A percentile compares a stretch with the other conserved stretches of the same genome.
Evolutionary conservation across 1,284 basidiomycete species (phyloP).

Genomic region (Apiotrichum mycotoxinovorans): DNA sequence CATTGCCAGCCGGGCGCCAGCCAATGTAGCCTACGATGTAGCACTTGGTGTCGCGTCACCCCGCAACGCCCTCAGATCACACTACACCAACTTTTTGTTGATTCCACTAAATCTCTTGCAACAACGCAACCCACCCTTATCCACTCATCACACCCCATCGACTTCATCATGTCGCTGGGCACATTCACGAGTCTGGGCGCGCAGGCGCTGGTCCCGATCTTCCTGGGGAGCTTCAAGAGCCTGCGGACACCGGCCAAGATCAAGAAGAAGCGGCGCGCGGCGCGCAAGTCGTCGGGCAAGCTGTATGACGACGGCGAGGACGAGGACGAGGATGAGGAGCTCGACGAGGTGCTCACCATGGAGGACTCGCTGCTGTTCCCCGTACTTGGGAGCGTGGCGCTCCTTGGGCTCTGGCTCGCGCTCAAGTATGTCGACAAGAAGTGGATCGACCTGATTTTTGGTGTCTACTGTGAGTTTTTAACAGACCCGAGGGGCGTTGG

Average conservation of each 20-base stretch:
- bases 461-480: conserved; percentile 62
- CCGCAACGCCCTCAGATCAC: too few relatives aligned
- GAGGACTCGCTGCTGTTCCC: conserved; percentile 45
- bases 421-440: conserved; percentile 67
- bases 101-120: too few relatives aligned
- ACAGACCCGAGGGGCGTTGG: neutral
- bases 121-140: too few relatives aligned
- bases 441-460: conserved; percentile 62
- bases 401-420: conserved; percentile 38
- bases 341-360: conserved; percentile 44
- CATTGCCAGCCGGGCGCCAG: neutral
- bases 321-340: conserved; percentile 35
- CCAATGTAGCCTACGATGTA: too few relatives aligned
- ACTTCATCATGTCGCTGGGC: neutral
- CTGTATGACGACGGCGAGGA: conserved; percentile 19
- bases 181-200: conserved; percentile 34
- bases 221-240: conserved; percentile 48
- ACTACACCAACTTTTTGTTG: too few relatives aligned
- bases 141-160: neutral
- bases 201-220: conserved; percentile 46
- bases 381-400: conserved; percentile 41
- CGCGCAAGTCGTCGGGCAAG: conserved; percentile 19
- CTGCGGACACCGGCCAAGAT: conserved; percentile 28
- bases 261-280: conserved; percentile 4
- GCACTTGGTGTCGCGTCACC: too few relatives aligned